Conservation (phyloP, 2,329 filamentous ascomycete genomes). For the Colletotrichum tabaci region DNA sequence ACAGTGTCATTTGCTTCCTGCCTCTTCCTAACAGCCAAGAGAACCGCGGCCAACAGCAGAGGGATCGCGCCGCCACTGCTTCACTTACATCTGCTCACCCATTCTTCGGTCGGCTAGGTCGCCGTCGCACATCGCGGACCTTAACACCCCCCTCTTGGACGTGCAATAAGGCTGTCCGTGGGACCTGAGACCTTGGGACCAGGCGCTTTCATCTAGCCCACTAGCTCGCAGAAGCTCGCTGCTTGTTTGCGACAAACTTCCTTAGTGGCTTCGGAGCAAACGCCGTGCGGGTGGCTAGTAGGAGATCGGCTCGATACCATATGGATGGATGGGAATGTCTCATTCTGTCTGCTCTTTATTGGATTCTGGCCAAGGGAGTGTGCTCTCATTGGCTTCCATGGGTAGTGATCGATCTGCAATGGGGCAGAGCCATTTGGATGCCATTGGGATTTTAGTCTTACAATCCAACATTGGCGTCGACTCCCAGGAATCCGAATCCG, state of each 20-base stretch:
- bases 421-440: not conserved
- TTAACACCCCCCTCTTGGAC: constrained; percentile 1
- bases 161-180: constrained; percentile 29
- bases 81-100: not conserved
- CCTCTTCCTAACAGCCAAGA: too few relatives aligned
- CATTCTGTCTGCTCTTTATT: not conserved
- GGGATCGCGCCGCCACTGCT: not conserved
- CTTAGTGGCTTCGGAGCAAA: not conserved
- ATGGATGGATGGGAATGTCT: constrained; percentile 17
- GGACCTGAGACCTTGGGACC: constrained; percentile 2
- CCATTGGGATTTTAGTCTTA: not conserved
- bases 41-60: not conserved
- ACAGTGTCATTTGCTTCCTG: too few relatives aligned
- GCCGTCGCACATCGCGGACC: constrained; percentile 11
- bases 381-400: not conserved
- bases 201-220: constrained; percentile 14
- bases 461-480: not conserved
- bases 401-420: constrained; percentile 11
- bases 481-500: not conserved
- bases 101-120: constrained; percentile 2
- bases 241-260: constrained; percentile 10
- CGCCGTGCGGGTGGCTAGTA: constrained; percentile 1
- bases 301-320: constrained; percentile 4
- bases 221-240: constrained; percentile 5
- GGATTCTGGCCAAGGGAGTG: not conserved